A percentile compares a stretch with the other conserved stretches of the same genome.
These are phyloP conservation scores for Sclerotinia minor DNA, from an alignment of 2,329 filamentous ascomycete species.

Conservation along the genomic window DNA sequence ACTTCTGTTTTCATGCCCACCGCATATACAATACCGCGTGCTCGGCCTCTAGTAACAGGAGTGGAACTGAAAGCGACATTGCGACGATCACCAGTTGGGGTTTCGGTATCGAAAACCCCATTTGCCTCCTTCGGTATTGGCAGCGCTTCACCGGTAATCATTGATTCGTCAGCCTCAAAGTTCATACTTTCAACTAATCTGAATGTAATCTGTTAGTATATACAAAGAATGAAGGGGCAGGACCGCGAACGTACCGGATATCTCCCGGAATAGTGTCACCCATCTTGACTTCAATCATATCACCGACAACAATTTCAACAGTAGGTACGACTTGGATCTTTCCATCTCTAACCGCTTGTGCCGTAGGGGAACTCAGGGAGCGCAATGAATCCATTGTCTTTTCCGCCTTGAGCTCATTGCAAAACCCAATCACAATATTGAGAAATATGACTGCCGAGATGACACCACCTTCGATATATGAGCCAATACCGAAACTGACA, in stretches of 20 bases:
- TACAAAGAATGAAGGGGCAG: not conserved
- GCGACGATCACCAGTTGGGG: constrained; percentile 59
- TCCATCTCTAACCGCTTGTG: constrained; percentile 52
- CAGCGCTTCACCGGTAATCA: constrained; percentile 62
- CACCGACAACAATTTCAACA: constrained; percentile 56
- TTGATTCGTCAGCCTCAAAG: constrained; percentile 60
- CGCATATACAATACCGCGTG: constrained; percentile 59
- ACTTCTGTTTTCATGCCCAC: constrained; percentile 64
- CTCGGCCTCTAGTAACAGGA: constrained; percentile 62
- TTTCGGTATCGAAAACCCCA: constrained; percentile 51
- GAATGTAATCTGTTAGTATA: constrained; percentile 26
- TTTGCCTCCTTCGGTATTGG: constrained; percentile 56
- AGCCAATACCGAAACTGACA: constrained; percentile 57
- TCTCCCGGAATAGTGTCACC: constrained; percentile 49
- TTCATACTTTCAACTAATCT: constrained; percentile 54
- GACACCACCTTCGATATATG: constrained; percentile 62
- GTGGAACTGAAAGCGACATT: constrained; percentile 64
- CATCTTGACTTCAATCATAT: constrained; percentile 56
- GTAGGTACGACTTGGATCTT: constrained; percentile 53
- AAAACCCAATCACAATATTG: constrained; percentile 59
- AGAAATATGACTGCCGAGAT: constrained; percentile 57
- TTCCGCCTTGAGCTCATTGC: constrained; percentile 54
- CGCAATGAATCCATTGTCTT: constrained; percentile 55
- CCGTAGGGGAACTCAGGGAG: constrained; percentile 52
- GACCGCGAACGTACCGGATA: constrained; percentile 37